A percentile compares a stretch with the other conserved stretches of the same genome.
Conservation (phyloP, 495 filamentous ascomycete genomes). For the Aspergillus nidulans region DNA sequence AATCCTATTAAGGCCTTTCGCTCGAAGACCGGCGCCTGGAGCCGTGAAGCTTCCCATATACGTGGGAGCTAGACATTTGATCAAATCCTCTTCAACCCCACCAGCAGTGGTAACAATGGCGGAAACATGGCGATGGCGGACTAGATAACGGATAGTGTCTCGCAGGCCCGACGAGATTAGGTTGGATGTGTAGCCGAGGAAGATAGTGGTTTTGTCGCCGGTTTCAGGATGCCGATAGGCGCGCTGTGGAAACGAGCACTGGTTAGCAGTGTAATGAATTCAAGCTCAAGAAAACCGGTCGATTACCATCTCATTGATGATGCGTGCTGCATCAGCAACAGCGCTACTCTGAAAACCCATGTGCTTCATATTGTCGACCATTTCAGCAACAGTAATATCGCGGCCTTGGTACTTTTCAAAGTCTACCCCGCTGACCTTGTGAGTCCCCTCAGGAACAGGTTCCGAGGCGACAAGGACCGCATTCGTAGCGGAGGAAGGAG, state of each 20-base stretch:
- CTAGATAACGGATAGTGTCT: conserved; percentile 85
- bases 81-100: conserved; percentile 96
- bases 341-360: conserved; percentile 93
- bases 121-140: conserved; percentile 84
- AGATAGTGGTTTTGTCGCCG: conserved; percentile 76
- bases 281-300: neutral
- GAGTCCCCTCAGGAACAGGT: conserved; percentile 68
- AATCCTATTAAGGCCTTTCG: conserved; percentile 87
- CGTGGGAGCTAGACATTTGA: conserved; percentile 93
- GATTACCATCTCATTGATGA: conserved; percentile 90
- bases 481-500: conserved; percentile 65
- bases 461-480: conserved; percentile 88
- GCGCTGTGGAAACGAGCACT: conserved; percentile 45
- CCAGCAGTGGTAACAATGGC: conserved; percentile 93
- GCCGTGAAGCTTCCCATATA: conserved; percentile 84
- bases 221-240: conserved; percentile 72
- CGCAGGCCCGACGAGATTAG: conserved; percentile 92
- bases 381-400: conserved; percentile 76
- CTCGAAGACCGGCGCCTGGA: conserved; percentile 67
- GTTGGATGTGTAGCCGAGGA: conserved; percentile 95
- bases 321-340: conserved; percentile 75
- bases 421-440: conserved; percentile 79
- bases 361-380: conserved; percentile 73
- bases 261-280: neutral
- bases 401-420: conserved; percentile 74